Conservation (phyloP, 1,139 yeast genomes). For the Sugiyamaella pinicola region DNA sequence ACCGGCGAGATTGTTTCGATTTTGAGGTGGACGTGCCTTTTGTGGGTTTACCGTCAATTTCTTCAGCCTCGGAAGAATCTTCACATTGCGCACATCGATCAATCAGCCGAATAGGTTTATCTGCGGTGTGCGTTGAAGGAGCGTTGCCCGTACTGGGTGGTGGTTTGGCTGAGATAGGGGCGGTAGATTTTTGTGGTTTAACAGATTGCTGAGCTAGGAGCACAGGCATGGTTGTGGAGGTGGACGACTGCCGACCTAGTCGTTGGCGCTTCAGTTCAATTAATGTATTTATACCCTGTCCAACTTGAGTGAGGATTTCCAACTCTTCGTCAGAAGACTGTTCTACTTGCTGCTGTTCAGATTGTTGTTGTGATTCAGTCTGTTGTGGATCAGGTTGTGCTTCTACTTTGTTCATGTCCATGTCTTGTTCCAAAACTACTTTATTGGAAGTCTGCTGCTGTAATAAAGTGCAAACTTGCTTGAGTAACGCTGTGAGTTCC, state of each 20-base stretch:
- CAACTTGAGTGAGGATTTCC: conserved; percentile 18
- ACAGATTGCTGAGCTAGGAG: not conserved
- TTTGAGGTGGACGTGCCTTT: not conserved
- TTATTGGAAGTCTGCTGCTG: not conserved
- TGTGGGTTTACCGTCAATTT: not conserved
- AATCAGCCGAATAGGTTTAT: not conserved
- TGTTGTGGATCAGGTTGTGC: no score
- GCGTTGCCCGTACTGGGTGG: not conserved
- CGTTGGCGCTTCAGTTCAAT: conserved; percentile 8
- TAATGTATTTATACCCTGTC: conserved; percentile 6
- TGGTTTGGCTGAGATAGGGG: not conserved
- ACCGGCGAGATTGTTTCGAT: not conserved
- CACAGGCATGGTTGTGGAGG: no score
- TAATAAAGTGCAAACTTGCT: conserved; percentile 8
- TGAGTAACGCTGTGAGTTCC: conserved; percentile 9
- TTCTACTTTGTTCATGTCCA: no score
- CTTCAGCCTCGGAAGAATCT: not conserved
- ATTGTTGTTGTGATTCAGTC: not conserved
- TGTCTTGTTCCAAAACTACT: not conserved
- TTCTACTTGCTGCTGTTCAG: not conserved
- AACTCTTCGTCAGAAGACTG: conserved; percentile 8
- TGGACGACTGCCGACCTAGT: not conserved
- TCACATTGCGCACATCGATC: conserved; percentile 13
- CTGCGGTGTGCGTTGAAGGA: not conserved
- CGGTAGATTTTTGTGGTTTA: not conserved